Base-by-base conservation (phyloP, 257 asterid genomes). In the Gentiana straminea region DNA sequence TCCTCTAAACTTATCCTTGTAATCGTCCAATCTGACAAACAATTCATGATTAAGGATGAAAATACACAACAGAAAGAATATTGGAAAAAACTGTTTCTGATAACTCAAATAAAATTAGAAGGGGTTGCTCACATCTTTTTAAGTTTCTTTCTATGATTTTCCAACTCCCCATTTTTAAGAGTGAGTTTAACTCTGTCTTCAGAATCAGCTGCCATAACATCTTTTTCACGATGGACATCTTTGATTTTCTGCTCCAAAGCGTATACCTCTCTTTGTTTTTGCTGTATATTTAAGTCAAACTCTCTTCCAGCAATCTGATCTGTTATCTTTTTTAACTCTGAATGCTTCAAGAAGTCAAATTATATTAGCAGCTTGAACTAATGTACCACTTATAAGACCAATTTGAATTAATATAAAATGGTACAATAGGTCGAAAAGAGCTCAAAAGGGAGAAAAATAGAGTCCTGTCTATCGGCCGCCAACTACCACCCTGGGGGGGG, bases 101-200 rank as follows among this genome's bases (percentile, higher is more conserved):
- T 50, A 34, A 60, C 49, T 60, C 61, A 53, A 44, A 33, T 49
- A 61, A 53, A 55, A 57, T 54, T 5, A 68, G 62, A 49, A 58
- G 69, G 45, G 64, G 64, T 8, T 35, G 64, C 76, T 70, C 60
- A 33, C 80, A 74, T 70, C 73, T 67, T 74, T 75, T 81, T 80
- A 62, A 78, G 86, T 68, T 84, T 87, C 91, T 75, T 88, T 69
- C 70, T 84, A 52, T 73, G 72, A 65, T 55, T 79, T 80, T 88
- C 95, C 77, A 92, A 55, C 71, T 92, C 97, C 39, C 80, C 73
- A 71, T 78, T 85, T 73, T 76, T 89, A 52, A 78, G 60, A 66
- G 94, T 81, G 38, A 85, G 89, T 73, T 79, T 73, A 66, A 73
- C 80, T 78, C 97, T 81, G 74, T 78, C 93, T 54, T 80, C 86